These are phyloP conservation scores for Orbilia javanica DNA, from an alignment of 2,329 filamentous ascomycete genomes.

Conservation along the genomic window DNA sequence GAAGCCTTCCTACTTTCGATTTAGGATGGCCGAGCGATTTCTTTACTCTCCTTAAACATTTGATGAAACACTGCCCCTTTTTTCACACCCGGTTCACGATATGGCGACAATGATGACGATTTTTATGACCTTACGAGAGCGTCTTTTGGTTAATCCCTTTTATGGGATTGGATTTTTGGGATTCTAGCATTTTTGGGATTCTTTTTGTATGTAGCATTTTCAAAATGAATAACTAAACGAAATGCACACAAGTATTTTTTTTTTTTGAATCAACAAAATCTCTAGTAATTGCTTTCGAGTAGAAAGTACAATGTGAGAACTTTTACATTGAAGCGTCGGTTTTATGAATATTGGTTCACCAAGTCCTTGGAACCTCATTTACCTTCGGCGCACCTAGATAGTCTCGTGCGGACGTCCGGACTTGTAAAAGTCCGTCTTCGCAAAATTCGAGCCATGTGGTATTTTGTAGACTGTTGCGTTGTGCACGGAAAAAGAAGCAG, in stretches of 20 bases:
- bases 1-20: not conserved
- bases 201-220: slow-evolving; percentile 30
- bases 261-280: not conserved
- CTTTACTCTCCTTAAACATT: slow-evolving; percentile 19
- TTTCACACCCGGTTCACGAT: not conserved
- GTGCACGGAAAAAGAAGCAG: not conserved
- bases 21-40: not conserved
- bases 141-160: not conserved
- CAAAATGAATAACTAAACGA: not conserved
- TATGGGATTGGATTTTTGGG: slow-evolving; percentile 7
- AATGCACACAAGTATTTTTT: not conserved
- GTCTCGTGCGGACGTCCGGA: too few relatives aligned
- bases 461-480: not conserved
- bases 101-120: slow-evolving; percentile 5
- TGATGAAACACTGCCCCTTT: not conserved
- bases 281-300: too few relatives aligned
- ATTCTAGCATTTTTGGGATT: not conserved
- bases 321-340: too few relatives aligned
- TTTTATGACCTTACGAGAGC: slow-evolving; percentile 17
- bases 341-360: too few relatives aligned
- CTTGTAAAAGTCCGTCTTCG: too few relatives aligned
- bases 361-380: too few relatives aligned
- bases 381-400: too few relatives aligned
- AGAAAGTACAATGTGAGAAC: too few relatives aligned
- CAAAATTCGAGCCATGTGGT: too few relatives aligned